Evolutionary conservation across 345 rosid species (phyloP).

Genomic region (Trapa bicornis): DNA sequence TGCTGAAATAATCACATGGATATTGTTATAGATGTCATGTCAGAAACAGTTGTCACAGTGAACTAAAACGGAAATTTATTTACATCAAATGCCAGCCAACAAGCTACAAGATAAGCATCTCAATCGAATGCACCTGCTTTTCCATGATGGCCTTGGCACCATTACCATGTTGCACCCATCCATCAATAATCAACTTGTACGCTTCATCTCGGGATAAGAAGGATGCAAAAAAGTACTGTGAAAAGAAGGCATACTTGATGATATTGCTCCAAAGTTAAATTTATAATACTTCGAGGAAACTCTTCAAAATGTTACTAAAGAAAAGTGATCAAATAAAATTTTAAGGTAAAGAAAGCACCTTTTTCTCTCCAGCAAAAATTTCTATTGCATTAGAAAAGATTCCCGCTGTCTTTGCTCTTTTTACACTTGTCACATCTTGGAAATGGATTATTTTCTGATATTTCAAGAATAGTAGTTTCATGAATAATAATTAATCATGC

Average conservation of each 20-base stretch:
- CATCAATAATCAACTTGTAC: conserved; percentile 46
- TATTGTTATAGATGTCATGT: background rate
- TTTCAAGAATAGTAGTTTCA: background rate
- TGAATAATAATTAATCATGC: background rate
- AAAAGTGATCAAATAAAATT: background rate
- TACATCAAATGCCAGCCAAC: background rate
- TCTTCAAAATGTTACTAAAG: background rate
- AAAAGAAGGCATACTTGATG: conserved; percentile 16
- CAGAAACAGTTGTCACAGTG: background rate
- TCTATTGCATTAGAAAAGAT: conserved; percentile 93
- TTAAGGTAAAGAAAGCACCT: conserved; percentile 30
- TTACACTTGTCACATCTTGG: conserved; percentile 54
- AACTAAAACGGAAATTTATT: background rate
- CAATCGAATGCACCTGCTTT: conserved; percentile 32
- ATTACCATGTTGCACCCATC: conserved; percentile 37
- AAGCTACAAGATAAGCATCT: background rate
- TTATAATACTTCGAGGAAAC: background rate
- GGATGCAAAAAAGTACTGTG: conserved; percentile 63
- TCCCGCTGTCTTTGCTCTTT: conserved; percentile 92
- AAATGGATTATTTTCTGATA: conserved; percentile 70
- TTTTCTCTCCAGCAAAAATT: conserved; percentile 66
- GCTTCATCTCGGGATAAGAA: conserved; percentile 67
- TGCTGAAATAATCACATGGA: background rate
- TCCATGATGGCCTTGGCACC: conserved; percentile 22
- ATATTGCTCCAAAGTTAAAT: conserved; percentile 10